Evolutionary conservation across 805 yeast species (phyloP), one percentile per base, ranked within the genome.

Genomic region (Ogataea minuta): DNA sequence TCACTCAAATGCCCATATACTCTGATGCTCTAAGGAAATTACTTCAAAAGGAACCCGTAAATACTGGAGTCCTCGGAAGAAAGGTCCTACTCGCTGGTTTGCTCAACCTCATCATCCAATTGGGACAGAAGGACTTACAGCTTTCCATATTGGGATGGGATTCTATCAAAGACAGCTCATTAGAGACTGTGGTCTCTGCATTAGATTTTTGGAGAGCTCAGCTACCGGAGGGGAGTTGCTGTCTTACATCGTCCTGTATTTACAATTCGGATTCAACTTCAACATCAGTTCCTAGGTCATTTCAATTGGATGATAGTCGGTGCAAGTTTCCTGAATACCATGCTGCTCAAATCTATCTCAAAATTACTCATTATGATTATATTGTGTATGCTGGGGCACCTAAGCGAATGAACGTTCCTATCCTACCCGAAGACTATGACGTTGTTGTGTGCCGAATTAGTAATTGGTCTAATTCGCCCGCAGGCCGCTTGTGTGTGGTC

Each of bases 301-400:
- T 43, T 20, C 34, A 20, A 14, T 24, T 30, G 9, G 28, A 31
- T 2, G 72, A 63, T 43, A 53, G 62, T 2, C 61, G 75, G 23
- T 79, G 84, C 53, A 73, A 72, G 34, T 68, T 73, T 36, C 82
- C 89, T 0, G 75, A 78, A 44, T 81, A 77, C 57, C 88, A 84
- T 54, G 68, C 83, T 57, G 76, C 84, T 1, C 88, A 82, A 48
- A 74, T 81, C 4, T 68, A 76, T 11, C 67, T 84, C 31, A 71
- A 80, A 40, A 70, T 82, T 16, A 76, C 79, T 39, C 85, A 83
- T 42, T 79, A 81, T 54, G 93, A 86, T 56, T 77, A 81, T 46
- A 82, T 84, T 41, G 79, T 83, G 4, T 83, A 68, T 55, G 79
- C 89, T 2, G 95, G 95, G 0, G 81, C 86, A 2, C 90, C 90